A percentile compares a stretch with the other conserved stretches of the same genome.
Conservation (phyloP, 345 rosid species). For the Mangifera indica region DNA sequence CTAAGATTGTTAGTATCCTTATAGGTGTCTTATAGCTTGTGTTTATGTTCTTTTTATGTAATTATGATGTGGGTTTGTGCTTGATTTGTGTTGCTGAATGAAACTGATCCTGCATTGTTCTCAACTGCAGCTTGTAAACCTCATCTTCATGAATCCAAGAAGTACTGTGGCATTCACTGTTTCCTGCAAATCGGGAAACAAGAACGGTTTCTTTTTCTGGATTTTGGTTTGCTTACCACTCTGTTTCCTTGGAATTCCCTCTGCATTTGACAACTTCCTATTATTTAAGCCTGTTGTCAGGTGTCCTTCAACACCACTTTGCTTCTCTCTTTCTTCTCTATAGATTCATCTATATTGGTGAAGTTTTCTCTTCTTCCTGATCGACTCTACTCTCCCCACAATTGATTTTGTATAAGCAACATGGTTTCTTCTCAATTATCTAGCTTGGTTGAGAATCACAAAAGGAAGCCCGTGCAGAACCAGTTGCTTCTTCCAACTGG, state of each 20-base stretch:
- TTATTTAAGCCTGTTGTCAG: constrained; percentile 40
- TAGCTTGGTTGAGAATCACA: constrained; percentile 26
- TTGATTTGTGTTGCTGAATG: not conserved
- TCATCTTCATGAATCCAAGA: constrained; percentile 52
- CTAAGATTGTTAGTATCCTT: too few relatives aligned
- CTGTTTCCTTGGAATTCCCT: constrained; percentile 36
- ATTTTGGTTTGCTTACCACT: constrained; percentile 47
- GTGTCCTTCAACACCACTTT: constrained; percentile 24
- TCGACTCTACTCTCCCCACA: not conserved
- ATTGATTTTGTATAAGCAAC: constrained; percentile 8
- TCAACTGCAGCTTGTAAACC: constrained; percentile 24
- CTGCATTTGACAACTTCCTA: constrained; percentile 32
- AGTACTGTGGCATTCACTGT: constrained; percentile 46
- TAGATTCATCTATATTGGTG: constrained; percentile 13
- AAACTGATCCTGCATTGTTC: not conserved
- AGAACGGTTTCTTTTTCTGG: constrained; percentile 44
- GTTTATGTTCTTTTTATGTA: not conserved
- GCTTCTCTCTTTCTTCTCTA: constrained; percentile 8
- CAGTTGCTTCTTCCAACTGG: constrained; percentile 38
- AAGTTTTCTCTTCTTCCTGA: not conserved
- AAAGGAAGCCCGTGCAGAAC: constrained; percentile 23
- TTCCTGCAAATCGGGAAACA: constrained; percentile 67
- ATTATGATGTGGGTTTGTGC: not conserved
- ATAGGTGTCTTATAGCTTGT: too few relatives aligned
- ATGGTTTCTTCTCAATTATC: constrained; percentile 36